Evolutionary conservation across 139 green algal genomes (phyloP).

Genomic region (Chlamydomonas incerta): DNA sequence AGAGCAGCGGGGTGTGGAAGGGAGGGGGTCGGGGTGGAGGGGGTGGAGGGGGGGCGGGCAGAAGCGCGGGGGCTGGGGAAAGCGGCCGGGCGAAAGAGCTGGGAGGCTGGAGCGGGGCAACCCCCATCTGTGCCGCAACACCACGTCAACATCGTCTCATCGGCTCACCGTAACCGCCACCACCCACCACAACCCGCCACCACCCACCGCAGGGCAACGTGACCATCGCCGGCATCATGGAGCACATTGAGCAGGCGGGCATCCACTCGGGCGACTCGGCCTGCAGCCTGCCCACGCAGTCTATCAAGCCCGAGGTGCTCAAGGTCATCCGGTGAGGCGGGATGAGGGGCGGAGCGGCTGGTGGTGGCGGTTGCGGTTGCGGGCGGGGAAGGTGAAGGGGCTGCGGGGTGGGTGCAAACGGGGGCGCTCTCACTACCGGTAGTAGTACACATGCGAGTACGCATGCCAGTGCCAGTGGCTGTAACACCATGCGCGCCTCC

Average conservation of each 20-base stretch:
- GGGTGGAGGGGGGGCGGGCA: neutral
- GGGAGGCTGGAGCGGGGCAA: too few species aligned
- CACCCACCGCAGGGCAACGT: conserved; percentile 88
- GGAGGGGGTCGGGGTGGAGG: too few species aligned
- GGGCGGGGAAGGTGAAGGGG: neutral
- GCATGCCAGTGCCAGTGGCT: too few species aligned
- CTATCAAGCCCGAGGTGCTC: conserved; percentile 82
- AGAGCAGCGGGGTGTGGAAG: neutral
- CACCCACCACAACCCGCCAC: too few species aligned
- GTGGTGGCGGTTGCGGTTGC: too few species aligned
- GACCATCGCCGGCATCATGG: conserved; percentile 98
- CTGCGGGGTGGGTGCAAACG: neutral
- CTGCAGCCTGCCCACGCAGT: conserved; percentile 95
- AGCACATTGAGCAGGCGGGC: conserved; percentile 97
- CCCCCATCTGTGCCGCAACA: too few species aligned
- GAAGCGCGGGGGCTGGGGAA: neutral
- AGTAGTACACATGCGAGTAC: too few species aligned
- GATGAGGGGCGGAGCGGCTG: neutral
- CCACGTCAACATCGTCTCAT: too few species aligned
- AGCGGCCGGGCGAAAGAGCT: too few species aligned
- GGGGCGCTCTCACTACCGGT: too few species aligned
- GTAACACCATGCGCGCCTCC: too few species aligned
- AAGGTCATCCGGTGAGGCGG: conserved; percentile 80
- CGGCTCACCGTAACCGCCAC: too few species aligned
- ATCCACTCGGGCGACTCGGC: conserved; percentile 98